These are phyloP conservation scores for Beauveria sp. DNA, from an alignment of 2,329 filamentous ascomycete species.

Conservation along the genomic window DNA sequence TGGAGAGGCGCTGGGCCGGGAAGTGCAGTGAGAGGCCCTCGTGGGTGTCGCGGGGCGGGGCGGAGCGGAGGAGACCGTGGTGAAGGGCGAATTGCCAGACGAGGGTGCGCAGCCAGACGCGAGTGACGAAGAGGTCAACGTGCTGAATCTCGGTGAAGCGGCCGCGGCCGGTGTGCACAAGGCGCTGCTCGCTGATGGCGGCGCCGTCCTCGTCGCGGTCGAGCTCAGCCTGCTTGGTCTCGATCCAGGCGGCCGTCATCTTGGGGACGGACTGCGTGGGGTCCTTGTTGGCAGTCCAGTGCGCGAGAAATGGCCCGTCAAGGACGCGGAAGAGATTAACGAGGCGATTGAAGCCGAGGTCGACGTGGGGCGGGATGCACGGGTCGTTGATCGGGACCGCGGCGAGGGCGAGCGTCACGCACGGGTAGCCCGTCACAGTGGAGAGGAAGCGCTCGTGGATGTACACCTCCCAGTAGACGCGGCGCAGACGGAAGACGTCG, in stretches of 20 bases:
- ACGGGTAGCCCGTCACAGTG: constrained; percentile 39
- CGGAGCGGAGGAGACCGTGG: constrained; percentile 28
- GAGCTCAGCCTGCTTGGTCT: constrained; percentile 32
- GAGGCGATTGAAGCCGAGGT: constrained; percentile 30
- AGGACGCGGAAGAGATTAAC: constrained; percentile 30
- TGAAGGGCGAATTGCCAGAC: constrained; percentile 35
- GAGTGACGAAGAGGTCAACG: constrained; percentile 32
- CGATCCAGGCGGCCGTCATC: constrained; percentile 32
- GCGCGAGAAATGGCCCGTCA: constrained; percentile 29
- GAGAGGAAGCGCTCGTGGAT: constrained; percentile 51
- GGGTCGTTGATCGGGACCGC: constrained; percentile 24
- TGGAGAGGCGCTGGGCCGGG: constrained; percentile 30
- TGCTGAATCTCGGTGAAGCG: constrained; percentile 31
- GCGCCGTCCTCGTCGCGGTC: constrained; percentile 29
- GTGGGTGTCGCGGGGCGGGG: constrained; percentile 24
- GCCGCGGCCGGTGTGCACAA: constrained; percentile 18
- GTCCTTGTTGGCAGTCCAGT: constrained; percentile 28
- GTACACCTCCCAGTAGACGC: constrained; percentile 48
- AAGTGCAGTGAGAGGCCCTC: constrained; percentile 33
- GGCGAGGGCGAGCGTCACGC: constrained; percentile 25
- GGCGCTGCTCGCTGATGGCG: constrained; percentile 20
- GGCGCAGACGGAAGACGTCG: constrained; percentile 23
- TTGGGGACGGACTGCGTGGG: constrained; percentile 14
- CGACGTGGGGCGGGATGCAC: constrained; percentile 27
- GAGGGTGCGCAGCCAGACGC: constrained; percentile 33